phyloP scores from a whole-genome alignment of 2,329 filamentous ascomycete genomes.

The Aspergillus tanneri region DNA sequence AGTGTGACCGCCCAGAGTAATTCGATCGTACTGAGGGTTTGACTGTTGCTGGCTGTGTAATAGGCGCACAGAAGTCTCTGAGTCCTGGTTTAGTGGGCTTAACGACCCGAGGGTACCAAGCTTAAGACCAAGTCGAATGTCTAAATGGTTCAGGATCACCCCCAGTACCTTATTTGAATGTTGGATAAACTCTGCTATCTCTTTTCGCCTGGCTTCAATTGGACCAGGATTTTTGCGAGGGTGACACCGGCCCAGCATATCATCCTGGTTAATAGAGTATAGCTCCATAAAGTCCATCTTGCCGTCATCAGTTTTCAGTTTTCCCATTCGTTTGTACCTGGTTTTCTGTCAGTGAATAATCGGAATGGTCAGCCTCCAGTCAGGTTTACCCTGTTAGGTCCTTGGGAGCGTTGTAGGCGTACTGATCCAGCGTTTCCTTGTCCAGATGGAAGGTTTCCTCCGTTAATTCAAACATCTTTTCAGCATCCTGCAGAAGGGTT shows the following conservation, averaged over 20 bases:
- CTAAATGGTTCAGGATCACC: slow-evolving; percentile 22
- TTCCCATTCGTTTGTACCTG: slow-evolving; percentile 18
- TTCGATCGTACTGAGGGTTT: slow-evolving; percentile 9
- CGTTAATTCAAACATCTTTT: slow-evolving; percentile 39
- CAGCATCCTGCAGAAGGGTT: slow-evolving; percentile 39
- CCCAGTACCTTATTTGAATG: too few species aligned
- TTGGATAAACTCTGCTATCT: too few species aligned
- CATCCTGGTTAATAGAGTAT: slow-evolving; percentile 34
- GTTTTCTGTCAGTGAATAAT: background rate
- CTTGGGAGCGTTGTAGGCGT: slow-evolving; percentile 11
- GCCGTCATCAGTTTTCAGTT: slow-evolving; percentile 22
- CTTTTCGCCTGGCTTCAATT: too few species aligned
- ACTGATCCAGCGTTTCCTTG: slow-evolving; percentile 8
- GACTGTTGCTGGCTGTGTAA: slow-evolving; percentile 21
- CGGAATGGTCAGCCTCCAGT: too few species aligned
- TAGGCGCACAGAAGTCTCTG: slow-evolving; percentile 25
- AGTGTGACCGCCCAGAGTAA: slow-evolving; percentile 33
- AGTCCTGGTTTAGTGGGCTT: slow-evolving; percentile 23
- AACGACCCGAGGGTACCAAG: slow-evolving; percentile 25
- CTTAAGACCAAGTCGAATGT: slow-evolving; percentile 27
- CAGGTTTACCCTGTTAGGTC: slow-evolving; percentile 7
- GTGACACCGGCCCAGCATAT: slow-evolving; percentile 26
- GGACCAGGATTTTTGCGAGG: slow-evolving; percentile 15
- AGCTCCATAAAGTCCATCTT: slow-evolving; percentile 30
- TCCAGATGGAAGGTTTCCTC: slow-evolving; percentile 7